Conservation (phyloP, 768 basidiomycete genomes). For the Rhizopogon salebrosus region DNA sequence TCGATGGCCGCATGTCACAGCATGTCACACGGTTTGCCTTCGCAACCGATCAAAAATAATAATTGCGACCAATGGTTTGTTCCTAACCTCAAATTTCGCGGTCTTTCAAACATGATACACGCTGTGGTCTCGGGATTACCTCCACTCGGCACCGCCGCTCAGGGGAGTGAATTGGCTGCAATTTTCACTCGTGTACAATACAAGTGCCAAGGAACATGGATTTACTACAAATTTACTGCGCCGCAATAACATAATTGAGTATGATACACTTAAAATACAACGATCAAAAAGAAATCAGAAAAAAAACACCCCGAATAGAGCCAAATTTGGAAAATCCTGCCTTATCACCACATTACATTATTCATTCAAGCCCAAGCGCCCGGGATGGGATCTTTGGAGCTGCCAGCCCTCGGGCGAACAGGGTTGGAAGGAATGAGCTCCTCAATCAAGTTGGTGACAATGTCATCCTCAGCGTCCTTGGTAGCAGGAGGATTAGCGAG, state of each 20-base stretch:
- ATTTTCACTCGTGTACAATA: no score
- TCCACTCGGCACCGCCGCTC: no score
- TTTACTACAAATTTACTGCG: neutral
- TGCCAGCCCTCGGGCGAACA: slow-evolving; percentile 32
- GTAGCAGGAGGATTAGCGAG: slow-evolving; percentile 33
- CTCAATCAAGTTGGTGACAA: slow-evolving; percentile 58
- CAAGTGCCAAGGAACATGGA: neutral
- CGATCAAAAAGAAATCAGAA: neutral
- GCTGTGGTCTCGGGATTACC: neutral
- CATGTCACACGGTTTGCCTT: neutral
- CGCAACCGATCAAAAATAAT: neutral
- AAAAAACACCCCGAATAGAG: neutral
- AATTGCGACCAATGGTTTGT: no score
- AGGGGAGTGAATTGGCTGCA: no score
- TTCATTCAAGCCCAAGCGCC: slow-evolving; percentile 40
- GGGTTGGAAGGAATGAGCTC: slow-evolving; percentile 44
- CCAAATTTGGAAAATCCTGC: neutral
- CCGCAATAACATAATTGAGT: neutral
- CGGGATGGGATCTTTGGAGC: slow-evolving; percentile 30
- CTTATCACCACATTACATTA: neutral
- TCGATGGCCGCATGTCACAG: neutral
- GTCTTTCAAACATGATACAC: neutral
- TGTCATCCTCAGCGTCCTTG: slow-evolving; percentile 59
- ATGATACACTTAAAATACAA: slow-evolving; percentile 1
- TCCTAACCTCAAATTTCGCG: neutral